A percentile compares a stretch with the other conserved stretches of the same genome.
Conservation (phyloP, 2,329 filamentous ascomycete species). For the Fusarium robinianum region DNA sequence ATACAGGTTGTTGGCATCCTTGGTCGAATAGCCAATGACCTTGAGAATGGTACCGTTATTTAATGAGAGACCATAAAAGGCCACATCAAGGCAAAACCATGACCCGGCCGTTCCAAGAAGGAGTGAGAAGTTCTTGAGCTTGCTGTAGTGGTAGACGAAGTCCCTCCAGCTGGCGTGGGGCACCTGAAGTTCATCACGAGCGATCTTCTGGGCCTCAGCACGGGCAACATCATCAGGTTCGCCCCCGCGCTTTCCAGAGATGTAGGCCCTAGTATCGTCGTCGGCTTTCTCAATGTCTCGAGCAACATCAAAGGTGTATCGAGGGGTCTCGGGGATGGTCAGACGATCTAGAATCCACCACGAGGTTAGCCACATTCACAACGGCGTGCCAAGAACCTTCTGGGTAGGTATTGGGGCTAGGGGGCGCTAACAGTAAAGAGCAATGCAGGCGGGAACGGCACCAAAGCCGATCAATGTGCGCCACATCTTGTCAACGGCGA, state of each 20-base stretch:
- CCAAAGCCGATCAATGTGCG: conserved; percentile 79
- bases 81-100: conserved; percentile 74
- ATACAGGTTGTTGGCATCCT: conserved; percentile 60
- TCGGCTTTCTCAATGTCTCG: conserved; percentile 75
- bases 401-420: background rate
- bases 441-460: conserved; percentile 77
- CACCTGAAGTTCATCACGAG: conserved; percentile 59
- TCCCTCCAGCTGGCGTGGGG: conserved; percentile 74
- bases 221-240: conserved; percentile 69
- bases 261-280: conserved; percentile 75
- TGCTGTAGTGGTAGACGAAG: conserved; percentile 71
- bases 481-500: conserved; percentile 83
- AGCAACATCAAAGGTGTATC: conserved; percentile 83
- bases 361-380: conserved; percentile 2
- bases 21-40: conserved; percentile 70
- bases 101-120: conserved; percentile 80
- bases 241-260: conserved; percentile 65
- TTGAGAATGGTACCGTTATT: conserved; percentile 75
- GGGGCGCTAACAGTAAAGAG: conserved; percentile 66
- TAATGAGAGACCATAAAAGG: conserved; percentile 71
- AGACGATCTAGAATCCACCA: conserved; percentile 54
- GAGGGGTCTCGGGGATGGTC: conserved; percentile 85
- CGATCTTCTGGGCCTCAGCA: conserved; percentile 59
- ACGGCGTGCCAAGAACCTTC: background rate
- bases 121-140: conserved; percentile 72